These are phyloP conservation scores for Acarospora socialis DNA, from an alignment of 2,329 filamentous ascomycete species.

Conservation along the genomic window DNA sequence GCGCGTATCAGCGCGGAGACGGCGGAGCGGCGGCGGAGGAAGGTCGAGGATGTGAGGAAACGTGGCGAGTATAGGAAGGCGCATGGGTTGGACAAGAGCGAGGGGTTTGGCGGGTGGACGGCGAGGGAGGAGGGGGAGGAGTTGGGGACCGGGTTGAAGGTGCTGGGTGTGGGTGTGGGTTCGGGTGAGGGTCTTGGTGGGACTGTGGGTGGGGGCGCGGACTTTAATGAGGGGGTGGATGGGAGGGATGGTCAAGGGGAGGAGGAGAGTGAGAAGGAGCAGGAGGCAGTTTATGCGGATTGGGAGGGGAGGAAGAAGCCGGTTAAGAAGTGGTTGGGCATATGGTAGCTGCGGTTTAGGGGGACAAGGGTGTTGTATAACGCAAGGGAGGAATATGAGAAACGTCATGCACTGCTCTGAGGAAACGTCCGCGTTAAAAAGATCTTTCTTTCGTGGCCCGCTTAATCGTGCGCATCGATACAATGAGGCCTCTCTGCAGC, in stretches of 20 bases:
- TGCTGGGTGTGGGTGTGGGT: constrained; percentile 26
- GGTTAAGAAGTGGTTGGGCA: constrained; percentile 70
- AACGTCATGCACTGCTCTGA: no score
- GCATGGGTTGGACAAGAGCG: constrained; percentile 54
- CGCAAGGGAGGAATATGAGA: constrained; percentile 8
- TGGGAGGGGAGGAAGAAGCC: constrained; percentile 33
- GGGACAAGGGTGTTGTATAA: constrained; percentile 12
- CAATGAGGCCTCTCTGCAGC: constrained; percentile 2
- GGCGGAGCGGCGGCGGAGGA: constrained; percentile 55
- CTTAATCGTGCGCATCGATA: no score
- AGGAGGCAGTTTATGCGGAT: constrained; percentile 19
- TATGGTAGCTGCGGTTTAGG: constrained; percentile 51
- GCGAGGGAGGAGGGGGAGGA: constrained; percentile 21
- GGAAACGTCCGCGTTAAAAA: no score
- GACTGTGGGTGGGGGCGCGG: constrained; percentile 21
- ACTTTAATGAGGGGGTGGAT: constrained; percentile 25
- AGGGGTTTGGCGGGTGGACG: constrained; percentile 34
- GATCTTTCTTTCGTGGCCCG: no score
- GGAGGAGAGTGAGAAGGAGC: constrained; percentile 21
- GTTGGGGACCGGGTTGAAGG: constrained; percentile 46
- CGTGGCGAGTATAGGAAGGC: constrained; percentile 71
- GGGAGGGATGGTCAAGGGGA: constrained; percentile 15
- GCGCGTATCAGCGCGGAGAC: constrained; percentile 55
- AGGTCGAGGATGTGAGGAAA: constrained; percentile 78
- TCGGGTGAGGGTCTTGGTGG: constrained; percentile 16